Percentiles rank a stretch among this genome's conserved stretches.
Conservation (phyloP, 352 stramenopile genomes). For the Elongisporangium undulatum region DNA sequence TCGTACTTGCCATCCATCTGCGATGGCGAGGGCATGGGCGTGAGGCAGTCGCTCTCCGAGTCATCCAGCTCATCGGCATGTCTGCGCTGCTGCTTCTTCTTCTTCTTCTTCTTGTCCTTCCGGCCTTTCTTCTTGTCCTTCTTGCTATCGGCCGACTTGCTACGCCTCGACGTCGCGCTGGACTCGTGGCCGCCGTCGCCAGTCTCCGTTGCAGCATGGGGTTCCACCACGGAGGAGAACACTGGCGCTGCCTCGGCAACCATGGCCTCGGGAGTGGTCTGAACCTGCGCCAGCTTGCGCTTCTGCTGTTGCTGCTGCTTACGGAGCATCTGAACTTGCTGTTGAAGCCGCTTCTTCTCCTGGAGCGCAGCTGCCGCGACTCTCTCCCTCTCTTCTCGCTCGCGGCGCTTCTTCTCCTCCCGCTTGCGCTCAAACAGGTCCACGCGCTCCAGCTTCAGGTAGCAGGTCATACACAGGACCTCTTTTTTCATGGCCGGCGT, state of each 20-base stretch:
- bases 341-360: constrained; percentile 47
- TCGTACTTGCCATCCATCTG: constrained; percentile 37
- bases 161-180: constrained; percentile 6
- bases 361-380: constrained; percentile 4
- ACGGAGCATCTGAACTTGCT: constrained; percentile 44
- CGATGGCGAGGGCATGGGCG: constrained; percentile 31
- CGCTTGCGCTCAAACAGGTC: constrained; percentile 65
- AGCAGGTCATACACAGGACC: constrained; percentile 62
- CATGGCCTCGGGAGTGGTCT: constrained; percentile 1
- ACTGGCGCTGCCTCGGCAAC: not conserved
- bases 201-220: not conserved
- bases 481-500: constrained; percentile 4
- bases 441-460: constrained; percentile 54
- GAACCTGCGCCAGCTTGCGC: constrained; percentile 18
- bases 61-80: constrained; percentile 30
- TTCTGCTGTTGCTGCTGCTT: constrained; percentile 62
- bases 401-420: constrained; percentile 26
- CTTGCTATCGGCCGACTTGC: constrained; percentile 27
- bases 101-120: constrained; percentile 40
- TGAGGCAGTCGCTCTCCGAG: constrained; percentile 48
- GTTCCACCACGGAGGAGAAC: not conserved
- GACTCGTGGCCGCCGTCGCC: not conserved
- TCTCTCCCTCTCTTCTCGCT: constrained; percentile 25
- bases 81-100: constrained; percentile 42
- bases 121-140: constrained; percentile 51